Conservation (phyloP, 2,329 filamentous ascomycete genomes). For the Pseudocercospora crystallina region DNA sequence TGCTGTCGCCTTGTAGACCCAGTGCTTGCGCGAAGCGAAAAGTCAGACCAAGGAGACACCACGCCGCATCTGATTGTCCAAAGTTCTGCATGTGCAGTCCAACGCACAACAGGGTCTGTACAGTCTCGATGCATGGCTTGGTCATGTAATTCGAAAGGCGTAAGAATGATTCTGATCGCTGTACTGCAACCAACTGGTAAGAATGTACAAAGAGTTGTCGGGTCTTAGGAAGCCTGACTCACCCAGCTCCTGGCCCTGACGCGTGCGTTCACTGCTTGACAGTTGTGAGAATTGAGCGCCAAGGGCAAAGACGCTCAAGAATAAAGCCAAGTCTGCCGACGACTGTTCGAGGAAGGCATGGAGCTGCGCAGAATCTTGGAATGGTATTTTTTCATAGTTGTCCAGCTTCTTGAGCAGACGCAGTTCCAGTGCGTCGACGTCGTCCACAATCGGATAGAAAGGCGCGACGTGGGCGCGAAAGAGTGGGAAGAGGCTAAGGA, state of each 20-base stretch:
- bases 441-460: not conserved
- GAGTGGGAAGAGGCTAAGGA: not conserved
- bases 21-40: not conserved
- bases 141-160: not conserved
- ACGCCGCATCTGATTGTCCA: not conserved
- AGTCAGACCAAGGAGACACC: not conserved
- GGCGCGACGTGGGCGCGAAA: not conserved
- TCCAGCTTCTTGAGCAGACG: not conserved
- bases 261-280: not conserved
- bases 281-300: not conserved
- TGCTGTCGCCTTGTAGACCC: not conserved
- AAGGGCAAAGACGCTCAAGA: not conserved
- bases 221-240: not conserved
- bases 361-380: not conserved
- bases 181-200: not conserved
- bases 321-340: not conserved
- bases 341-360: not conserved
- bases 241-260: not conserved
- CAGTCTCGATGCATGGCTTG: not conserved
- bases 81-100: not conserved
- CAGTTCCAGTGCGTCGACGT: not conserved
- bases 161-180: not conserved
- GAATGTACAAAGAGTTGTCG: not conserved
- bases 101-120: not conserved
- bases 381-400: not conserved